These are phyloP conservation scores for Colletotrichum echinochloae DNA, from an alignment of 2,329 filamentous ascomycete genomes.

Conservation along the genomic window DNA sequence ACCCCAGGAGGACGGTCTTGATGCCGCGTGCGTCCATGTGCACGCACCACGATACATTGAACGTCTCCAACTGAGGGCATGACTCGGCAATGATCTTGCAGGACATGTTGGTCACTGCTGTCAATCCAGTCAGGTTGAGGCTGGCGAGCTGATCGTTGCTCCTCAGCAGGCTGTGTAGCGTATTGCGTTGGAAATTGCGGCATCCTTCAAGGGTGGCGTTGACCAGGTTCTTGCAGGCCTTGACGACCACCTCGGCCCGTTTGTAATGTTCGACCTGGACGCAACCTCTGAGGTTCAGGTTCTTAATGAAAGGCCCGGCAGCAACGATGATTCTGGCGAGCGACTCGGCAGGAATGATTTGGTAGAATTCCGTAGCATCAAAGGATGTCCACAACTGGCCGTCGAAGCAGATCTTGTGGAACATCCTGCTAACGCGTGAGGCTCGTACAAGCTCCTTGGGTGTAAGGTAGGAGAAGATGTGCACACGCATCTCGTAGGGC, in stretches of 20 bases:
- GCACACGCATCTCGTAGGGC: slow-evolving; percentile 84
- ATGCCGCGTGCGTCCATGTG: slow-evolving; percentile 85
- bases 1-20: slow-evolving; percentile 77
- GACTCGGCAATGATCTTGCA: slow-evolving; percentile 87
- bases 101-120: slow-evolving; percentile 82
- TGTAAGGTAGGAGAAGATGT: slow-evolving; percentile 79
- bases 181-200: slow-evolving; percentile 81
- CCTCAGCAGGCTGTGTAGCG: slow-evolving; percentile 80
- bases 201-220: slow-evolving; percentile 92
- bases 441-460: slow-evolving; percentile 85
- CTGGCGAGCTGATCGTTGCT: slow-evolving; percentile 83
- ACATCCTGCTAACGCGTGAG: slow-evolving; percentile 82
- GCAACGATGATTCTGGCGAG: slow-evolving; percentile 86
- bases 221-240: slow-evolving; percentile 86
- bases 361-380: slow-evolving; percentile 88
- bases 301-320: slow-evolving; percentile 89
- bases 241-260: slow-evolving; percentile 80
- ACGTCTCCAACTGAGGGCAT: slow-evolving; percentile 82
- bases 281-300: slow-evolving; percentile 92
- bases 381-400: slow-evolving; percentile 92
- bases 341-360: slow-evolving; percentile 84
- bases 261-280: slow-evolving; percentile 89
- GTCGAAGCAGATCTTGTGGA: slow-evolving; percentile 89
- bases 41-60: slow-evolving; percentile 95
- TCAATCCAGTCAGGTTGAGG: slow-evolving; percentile 86